Base-by-base conservation (phyloP, 345 rosid species). In the Citrus hindsii region DNA sequence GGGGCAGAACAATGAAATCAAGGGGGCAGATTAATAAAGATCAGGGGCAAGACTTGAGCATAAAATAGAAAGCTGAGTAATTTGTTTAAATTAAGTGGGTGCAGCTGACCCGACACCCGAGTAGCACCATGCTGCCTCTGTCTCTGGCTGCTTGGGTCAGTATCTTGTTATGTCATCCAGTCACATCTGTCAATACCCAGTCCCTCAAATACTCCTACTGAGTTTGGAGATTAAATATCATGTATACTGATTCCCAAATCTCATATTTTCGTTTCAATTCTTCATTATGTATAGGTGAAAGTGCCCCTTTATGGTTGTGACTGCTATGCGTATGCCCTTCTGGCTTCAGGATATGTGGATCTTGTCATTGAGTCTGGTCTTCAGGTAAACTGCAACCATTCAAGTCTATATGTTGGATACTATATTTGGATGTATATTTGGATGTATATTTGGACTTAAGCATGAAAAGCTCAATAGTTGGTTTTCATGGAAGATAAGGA, bases 331-430 rank as follows among this genome's bases (percentile, higher is more conserved):
- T 96, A 91, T 83, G 98, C 99, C 51, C 97, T 96, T 73, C 67
- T 96, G 86, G 95, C 99, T 77, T 93, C 98, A 63, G 99, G 99
- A 74, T 89, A 71, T 74, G 99, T 96, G 66, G 99, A 96, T 91
- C 97, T 94, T 68, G 99, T 94, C 48, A 81, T 94, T 18, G 99
- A 96, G 82, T 96, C 98, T 9, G 97, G 97, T 78, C 91, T 96
- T 59, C 89, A 88, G 98, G 98, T 96, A 90, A 75, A 68, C 38
- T 42, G 42, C 69, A 27, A 21, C 21, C 32, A 42, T 13, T 22
- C 3, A 63, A 64, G 22, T 75, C 32, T 46, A 6, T 12, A 53
- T 18, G 42, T 7, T 76, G 67, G 48, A 75, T 59, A 46, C 55
- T 21, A 22, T 21, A 7, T 53, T 3, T 8, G 65, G 53, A 76